These are phyloP conservation scores for Fusarium zealandicum DNA, from an alignment of 2,329 filamentous ascomycete species.

Conservation along the genomic window DNA sequence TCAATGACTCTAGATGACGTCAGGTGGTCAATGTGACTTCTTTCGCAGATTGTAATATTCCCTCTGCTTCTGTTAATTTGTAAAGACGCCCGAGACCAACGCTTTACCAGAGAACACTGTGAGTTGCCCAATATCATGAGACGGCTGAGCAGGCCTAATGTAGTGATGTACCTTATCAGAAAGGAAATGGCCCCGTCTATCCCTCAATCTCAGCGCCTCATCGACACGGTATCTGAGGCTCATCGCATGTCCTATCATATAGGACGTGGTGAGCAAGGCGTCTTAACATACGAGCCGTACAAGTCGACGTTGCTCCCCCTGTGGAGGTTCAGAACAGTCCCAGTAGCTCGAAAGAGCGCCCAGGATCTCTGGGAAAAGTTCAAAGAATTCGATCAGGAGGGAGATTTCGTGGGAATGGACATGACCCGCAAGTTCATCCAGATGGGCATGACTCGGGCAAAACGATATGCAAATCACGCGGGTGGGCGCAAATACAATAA, in stretches of 20 bases:
- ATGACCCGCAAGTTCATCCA: conserved; percentile 70
- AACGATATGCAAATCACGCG: conserved; percentile 63
- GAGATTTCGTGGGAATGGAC: conserved; percentile 70
- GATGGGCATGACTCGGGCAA: conserved; percentile 70
- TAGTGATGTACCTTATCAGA: too few relatives aligned
- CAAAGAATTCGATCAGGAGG: conserved; percentile 55
- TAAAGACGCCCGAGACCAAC: too few relatives aligned
- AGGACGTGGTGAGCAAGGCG: conserved; percentile 66
- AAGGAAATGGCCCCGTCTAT: too few relatives aligned
- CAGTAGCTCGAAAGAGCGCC: conserved; percentile 51
- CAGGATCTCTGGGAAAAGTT: conserved; percentile 58
- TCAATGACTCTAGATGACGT: too few relatives aligned
- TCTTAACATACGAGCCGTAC: conserved; percentile 69
- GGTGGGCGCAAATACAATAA: conserved; percentile 61
- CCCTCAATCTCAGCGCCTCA: too few relatives aligned
- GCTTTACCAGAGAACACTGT: too few relatives aligned
- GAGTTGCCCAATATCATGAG: too few relatives aligned
- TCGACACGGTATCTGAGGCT: conserved; percentile 18
- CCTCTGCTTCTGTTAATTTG: too few relatives aligned
- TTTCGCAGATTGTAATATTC: too few relatives aligned
- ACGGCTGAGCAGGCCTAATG: too few relatives aligned
- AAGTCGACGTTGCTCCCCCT: conserved; percentile 64
- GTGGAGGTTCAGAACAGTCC: conserved; percentile 60
- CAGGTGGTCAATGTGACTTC: too few relatives aligned
- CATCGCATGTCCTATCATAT: conserved; percentile 56